phyloP scores from a whole-genome alignment of 2,329 filamentous ascomycete species.

The Phyllosticta citriasiana region DNA sequence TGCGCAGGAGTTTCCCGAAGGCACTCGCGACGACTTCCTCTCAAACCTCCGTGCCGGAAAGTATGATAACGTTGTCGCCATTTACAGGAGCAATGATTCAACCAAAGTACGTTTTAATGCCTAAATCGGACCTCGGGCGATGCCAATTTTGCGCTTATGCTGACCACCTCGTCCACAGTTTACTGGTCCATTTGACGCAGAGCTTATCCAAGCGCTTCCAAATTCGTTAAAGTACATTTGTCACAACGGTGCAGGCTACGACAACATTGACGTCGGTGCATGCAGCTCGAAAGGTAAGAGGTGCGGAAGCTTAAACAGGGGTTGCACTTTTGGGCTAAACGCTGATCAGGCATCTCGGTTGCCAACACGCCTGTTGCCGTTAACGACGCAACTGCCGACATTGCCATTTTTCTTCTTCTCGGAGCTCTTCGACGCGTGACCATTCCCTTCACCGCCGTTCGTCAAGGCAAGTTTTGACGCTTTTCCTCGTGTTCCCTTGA shows the following conservation, averaged over 20 bases:
- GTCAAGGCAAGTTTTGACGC: constrained; percentile 26
- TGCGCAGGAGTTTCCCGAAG: constrained; percentile 42
- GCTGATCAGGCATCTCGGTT: constrained; percentile 30
- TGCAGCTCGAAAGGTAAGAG: constrained; percentile 33
- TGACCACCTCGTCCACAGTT: constrained; percentile 14
- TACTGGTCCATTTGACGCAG: constrained; percentile 37
- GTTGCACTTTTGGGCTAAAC: constrained; percentile 18
- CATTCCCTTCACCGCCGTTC: constrained; percentile 36
- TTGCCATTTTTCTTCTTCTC: constrained; percentile 42
- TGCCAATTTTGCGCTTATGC: not conserved
- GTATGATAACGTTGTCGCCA: constrained; percentile 45
- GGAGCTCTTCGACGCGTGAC: constrained; percentile 43
- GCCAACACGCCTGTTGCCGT: constrained; percentile 39
- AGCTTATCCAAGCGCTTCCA: constrained; percentile 33
- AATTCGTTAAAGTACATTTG: constrained; percentile 34
- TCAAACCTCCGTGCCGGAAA: constrained; percentile 43
- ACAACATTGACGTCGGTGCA: constrained; percentile 47
- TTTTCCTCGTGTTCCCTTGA: not conserved
- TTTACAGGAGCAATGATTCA: constrained; percentile 51
- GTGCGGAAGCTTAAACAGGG: not conserved
- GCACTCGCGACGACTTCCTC: constrained; percentile 46
- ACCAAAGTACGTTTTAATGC: constrained; percentile 28
- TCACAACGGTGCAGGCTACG: constrained; percentile 46
- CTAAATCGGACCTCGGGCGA: not conserved
- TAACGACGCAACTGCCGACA: constrained; percentile 42